phyloP scores from a whole-genome alignment of 805 yeast genomes.

The Saturnispora besseyi region DNA sequence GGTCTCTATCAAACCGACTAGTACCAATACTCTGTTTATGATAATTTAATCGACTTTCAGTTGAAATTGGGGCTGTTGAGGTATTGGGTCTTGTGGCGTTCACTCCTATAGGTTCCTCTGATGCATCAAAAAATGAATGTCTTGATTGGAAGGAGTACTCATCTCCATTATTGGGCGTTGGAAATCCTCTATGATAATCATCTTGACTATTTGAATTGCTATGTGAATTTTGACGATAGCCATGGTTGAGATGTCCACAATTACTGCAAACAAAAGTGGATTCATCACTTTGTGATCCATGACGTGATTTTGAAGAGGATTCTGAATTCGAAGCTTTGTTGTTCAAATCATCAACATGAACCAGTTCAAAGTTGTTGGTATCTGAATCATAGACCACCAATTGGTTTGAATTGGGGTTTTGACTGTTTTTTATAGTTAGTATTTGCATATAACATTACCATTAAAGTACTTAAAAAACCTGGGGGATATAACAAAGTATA shows the following conservation, averaged over 20 bases:
- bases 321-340: neutral
- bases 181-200: neutral
- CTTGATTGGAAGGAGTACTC: neutral
- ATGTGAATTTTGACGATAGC: neutral
- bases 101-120: neutral
- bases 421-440: slow-evolving; percentile 12
- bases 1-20: neutral
- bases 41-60: neutral
- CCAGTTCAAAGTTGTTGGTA: slow-evolving; percentile 22
- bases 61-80: neutral
- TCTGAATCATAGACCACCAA: slow-evolving; percentile 24
- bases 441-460: neutral
- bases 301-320: neutral
- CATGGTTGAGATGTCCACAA: slow-evolving; percentile 20
- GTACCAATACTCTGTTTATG: neutral
- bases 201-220: neutral
- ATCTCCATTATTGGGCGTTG: neutral
- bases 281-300: neutral
- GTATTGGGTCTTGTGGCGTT: neutral
- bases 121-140: neutral
- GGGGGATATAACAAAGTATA: neutral
- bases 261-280: slow-evolving; percentile 19
- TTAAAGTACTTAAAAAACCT: too few species aligned
- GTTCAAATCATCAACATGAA: slow-evolving; percentile 13
- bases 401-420: slow-evolving; percentile 20